phyloP scores from a whole-genome alignment of 2,329 filamentous ascomycete species.

The Epichloe coenophiala region DNA sequence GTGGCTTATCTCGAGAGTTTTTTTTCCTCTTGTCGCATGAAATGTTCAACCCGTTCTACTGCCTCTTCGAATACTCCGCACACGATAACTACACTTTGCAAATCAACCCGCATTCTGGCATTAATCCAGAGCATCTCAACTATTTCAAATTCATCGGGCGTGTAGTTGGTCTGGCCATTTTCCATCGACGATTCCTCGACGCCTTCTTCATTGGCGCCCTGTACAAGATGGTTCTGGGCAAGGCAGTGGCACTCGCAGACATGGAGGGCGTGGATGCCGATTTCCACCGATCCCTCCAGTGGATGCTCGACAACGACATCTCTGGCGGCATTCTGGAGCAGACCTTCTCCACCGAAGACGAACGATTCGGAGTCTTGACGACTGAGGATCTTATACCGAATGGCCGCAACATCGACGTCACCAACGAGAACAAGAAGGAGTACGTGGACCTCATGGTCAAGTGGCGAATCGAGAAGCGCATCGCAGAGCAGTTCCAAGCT shows the following conservation, averaged over 20 bases:
- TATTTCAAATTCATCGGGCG: conserved; percentile 99
- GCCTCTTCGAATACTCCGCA: conserved; percentile 96
- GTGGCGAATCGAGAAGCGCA: conserved; percentile 98
- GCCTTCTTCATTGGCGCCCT: conserved; percentile 98
- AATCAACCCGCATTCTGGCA: conserved; percentile 98
- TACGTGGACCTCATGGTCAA: conserved; percentile 98
- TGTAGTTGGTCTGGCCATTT: conserved; percentile 92
- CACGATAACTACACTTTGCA: conserved; percentile 99
- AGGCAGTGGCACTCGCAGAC: conserved; percentile 79
- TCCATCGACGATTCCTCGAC: conserved; percentile 93
- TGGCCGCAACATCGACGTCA: conserved; percentile 86
- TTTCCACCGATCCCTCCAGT: conserved; percentile 90
- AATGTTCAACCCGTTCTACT: conserved; percentile 99
- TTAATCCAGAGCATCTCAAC: conserved; percentile 97
- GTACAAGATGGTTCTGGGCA: conserved; percentile 98
- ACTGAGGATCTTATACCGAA: conserved; percentile 88
- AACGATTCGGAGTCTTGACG: conserved; percentile 87
- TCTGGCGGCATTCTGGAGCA: conserved; percentile 82
- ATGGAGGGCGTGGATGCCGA: conserved; percentile 99
- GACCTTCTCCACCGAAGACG: conserved; percentile 94
- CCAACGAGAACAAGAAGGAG: conserved; percentile 97
- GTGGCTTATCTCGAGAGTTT: conserved; percentile 94
- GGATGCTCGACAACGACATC: conserved; percentile 98
- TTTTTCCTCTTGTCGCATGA: conserved; percentile 98
- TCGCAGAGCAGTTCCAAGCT: conserved; percentile 94